A percentile compares a stretch with the other conserved stretches of the same genome.
Evolutionary conservation across 1,284 basidiomycete genomes (phyloP).

Genomic region (Moesziomyces sp.): DNA sequence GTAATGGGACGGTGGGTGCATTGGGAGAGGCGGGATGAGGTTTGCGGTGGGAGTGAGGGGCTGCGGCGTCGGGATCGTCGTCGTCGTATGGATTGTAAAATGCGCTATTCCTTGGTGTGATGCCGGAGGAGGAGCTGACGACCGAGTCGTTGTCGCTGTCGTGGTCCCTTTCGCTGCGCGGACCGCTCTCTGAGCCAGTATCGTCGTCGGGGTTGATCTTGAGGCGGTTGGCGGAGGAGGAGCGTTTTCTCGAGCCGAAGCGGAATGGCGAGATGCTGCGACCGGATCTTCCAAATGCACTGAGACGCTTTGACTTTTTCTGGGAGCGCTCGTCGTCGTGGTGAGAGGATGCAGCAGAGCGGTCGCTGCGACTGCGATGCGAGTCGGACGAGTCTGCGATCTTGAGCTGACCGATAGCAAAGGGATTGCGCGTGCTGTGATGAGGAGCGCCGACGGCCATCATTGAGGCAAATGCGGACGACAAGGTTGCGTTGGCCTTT

Average conservation of each 20-base stretch:
- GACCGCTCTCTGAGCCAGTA: slow-evolving; percentile 15
- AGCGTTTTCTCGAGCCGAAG: slow-evolving; percentile 30
- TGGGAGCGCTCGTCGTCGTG: slow-evolving; percentile 19
- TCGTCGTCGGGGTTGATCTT: slow-evolving; percentile 28
- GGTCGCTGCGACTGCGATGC: slow-evolving; percentile 3
- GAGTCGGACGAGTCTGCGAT: slow-evolving; percentile 29
- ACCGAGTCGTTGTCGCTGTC: slow-evolving; percentile 49
- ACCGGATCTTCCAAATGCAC: slow-evolving; percentile 28
- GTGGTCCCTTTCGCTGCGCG: slow-evolving; percentile 20
- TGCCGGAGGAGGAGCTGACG: slow-evolving; percentile 33
- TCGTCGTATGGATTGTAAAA: slow-evolving; percentile 36
- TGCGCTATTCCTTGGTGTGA: slow-evolving; percentile 53
- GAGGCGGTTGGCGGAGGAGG: slow-evolving; percentile 27
- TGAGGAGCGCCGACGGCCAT: slow-evolving; percentile 37
- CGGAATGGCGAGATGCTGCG: slow-evolving; percentile 44
- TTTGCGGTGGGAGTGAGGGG: slow-evolving; percentile 14
- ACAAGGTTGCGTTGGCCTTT: slow-evolving; percentile 23
- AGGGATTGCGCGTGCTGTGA: slow-evolving; percentile 31
- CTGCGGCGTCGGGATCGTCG: slow-evolving; percentile 19
- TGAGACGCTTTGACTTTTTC: slow-evolving; percentile 20
- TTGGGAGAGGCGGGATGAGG: slow-evolving; percentile 16
- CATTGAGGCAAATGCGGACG: slow-evolving; percentile 46
- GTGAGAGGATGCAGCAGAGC: slow-evolving; percentile 1
- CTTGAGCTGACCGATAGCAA: slow-evolving; percentile 33
- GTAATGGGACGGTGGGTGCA: slow-evolving; percentile 1